Evolutionary conservation across 345 rosid species (phyloP).

Genomic region (Salix koriyanagi): DNA sequence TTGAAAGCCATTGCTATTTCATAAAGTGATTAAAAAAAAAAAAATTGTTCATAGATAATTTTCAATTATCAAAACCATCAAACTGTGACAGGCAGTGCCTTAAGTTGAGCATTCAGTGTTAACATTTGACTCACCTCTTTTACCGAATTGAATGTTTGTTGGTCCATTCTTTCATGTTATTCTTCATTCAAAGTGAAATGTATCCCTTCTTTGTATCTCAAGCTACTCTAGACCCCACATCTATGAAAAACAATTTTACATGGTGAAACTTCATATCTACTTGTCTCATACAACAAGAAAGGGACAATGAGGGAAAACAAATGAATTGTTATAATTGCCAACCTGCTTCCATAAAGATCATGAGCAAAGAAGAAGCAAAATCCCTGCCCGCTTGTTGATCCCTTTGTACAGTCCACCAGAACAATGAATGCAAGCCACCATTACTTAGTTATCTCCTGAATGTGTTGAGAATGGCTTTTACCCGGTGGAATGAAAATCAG

Average conservation of each 20-base stretch:
- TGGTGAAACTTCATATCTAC: background rate
- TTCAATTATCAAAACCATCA: background rate
- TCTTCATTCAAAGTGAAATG: background rate
- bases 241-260: slow-evolving; percentile 1
- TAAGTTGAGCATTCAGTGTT: background rate
- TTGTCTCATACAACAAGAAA: background rate
- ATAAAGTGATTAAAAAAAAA: background rate
- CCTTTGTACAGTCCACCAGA: slow-evolving; percentile 8
- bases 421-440: slow-evolving; percentile 17
- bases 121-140: slow-evolving; percentile 14
- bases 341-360: slow-evolving; percentile 10
- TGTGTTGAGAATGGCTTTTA: slow-evolving; percentile 80
- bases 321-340: background rate
- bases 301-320: background rate
- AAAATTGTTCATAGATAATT: background rate
- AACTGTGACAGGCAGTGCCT: background rate
- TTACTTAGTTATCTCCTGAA: slow-evolving; percentile 52
- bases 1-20: background rate
- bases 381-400: slow-evolving; percentile 13
- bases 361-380: background rate
- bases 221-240: slow-evolving; percentile 14
- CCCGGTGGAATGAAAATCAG: slow-evolving; percentile 93
- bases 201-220: slow-evolving; percentile 9
- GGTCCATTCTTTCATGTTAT: background rate
- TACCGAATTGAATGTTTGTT: background rate